Base-by-base conservation (phyloP, 495 filamentous ascomycete genomes). In the Astrothelium macrocarpum region DNA sequence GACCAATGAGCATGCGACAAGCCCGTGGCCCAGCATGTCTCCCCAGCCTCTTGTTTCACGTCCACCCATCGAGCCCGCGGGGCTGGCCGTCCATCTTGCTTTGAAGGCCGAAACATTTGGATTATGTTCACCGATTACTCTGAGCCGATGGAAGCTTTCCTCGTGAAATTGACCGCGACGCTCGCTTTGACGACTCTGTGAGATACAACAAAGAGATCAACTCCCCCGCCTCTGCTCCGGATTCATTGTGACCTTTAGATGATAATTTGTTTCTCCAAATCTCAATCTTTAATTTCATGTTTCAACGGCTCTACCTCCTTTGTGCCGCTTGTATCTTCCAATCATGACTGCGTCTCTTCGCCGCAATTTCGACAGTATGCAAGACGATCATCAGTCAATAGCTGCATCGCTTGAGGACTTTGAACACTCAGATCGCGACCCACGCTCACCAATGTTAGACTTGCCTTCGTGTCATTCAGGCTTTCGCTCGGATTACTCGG, bases 401-500 rank as follows among this genome's bases (percentile, higher is more conserved):
- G 82, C 86, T 77, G 87, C 81, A 53, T 90, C 87, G 60, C 80
- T 91, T 68, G 84, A 87, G 71, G 88, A 92, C 78, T 90, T 90
- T 80, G 87, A 87, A 66, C 78, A 73, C 70, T 79, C 76, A 71
- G 78, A 75, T 64, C 68, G 68, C 69, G 59, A 62, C 68, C 65
- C 60, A 67, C 75, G 77, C 45, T 81, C 82, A 26, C 84, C 81
- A 12, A 59, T 81, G 69, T 83, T 85, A 69, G 79, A 78, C 45
- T 76, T 88, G 62, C 90, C 87, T 18, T 87, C 86, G 29, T 82
- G 87, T 71, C 87, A 89, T 76, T 91, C 87, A 56, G 89, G 87
- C 49, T 91, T 90, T 78, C 83, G 85, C 34, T 65, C 64, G 11
- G 63, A 72, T 31, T 67, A 68, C 42, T 73, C 70, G 31, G 72